Base-by-base conservation (phyloP, 805 yeast genomes). In the Starmera caribaea region DNA sequence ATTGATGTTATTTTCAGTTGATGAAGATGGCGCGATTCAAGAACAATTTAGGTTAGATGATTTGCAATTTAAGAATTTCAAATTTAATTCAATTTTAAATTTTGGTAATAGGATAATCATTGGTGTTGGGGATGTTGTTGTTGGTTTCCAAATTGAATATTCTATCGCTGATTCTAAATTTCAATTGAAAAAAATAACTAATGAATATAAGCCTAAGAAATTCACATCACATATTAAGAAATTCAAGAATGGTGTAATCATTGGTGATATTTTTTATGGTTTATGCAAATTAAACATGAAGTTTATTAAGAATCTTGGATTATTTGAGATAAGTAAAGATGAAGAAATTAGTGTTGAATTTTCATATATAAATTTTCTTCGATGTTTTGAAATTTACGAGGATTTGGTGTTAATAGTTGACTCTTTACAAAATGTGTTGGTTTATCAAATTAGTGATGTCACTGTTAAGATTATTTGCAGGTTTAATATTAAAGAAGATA, bases 141-240 rank as follows among this genome's bases (percentile, higher is more conserved):
- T 54, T 38, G 54, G 59, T 10, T 59, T 47, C 37, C 54, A 56
- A 34, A 42, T 64, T 12, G 58, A 53, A 13, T 65, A 63, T 41
- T 54, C 61, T 4, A 53, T 63, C 1, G 51, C 59, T 17, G 62
- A 61, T 26, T 54, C 65, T 29, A 50, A 53, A 13, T 65, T 65
- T 40, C 47, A 50, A 6, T 39, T 64, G 5, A 42, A 38, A 8
- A 38, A 38, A 17, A 42, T 50, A 1, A 57, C 67, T 8, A 55
- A 53, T 24, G 29, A 42, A 8, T 44, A 36, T 21, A 36, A 37
- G 10, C 39, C 49, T 0, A 34, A 43, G 5, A 41, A 44, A 21
- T 52, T 40, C 33, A 32, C 39, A 5, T 45, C 45, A 9, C 29
- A 28, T 13, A 39, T 54, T 21, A 44, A 41, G 29, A 48, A 54